Base-by-base conservation (phyloP, 2,329 filamentous ascomycete genomes). In the Botrytis deweyae region DNA sequence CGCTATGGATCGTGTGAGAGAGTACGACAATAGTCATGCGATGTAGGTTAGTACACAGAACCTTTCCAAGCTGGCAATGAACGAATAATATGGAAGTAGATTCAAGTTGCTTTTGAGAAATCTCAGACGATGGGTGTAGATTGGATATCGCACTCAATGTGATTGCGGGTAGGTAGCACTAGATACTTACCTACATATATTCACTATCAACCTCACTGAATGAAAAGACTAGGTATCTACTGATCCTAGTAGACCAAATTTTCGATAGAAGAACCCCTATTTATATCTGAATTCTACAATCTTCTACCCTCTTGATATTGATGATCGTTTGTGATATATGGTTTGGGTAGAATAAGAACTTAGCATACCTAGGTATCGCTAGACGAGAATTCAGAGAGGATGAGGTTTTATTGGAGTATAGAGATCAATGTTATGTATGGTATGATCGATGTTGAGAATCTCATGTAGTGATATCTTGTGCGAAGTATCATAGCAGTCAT, bases 401-500 rank as follows among this genome's bases (percentile, higher is more conserved):
- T 52, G 25, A 12, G 10, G 49, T 52, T 1, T 25, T n/a, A 16
- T 49, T 49, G 12, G 49, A 52, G 49, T n/a, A 52, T 25, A 16
- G 49, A 16, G 12, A 52, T 52, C 1, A 7, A n/a, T 14, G 4
- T 25, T n/a, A 52, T 52, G 25, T n/a, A 52, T 52, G 25, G 25
- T n/a, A 6, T 52, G 25, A n/a, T 9, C 0, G 12, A n/a, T n/a
- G 49, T 16, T 6, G 49, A n/a, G 49, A 55, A 55, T 55, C 5
- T 14, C 12, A 55, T 55, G 0, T 14, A 16, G 25, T 14, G 5
- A n/a, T 7, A n/a, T n/a, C 10, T n/a, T 6, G 2, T n/a, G n/a
- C 14, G 25, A 55, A n/a, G 25, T n/a, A n/a, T 16, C 25, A n/a
- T 55, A 14, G 12, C 9, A n/a, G 46, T 20, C 9, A 49, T 49